These are phyloP conservation scores for Ephemerocybe angulata DNA, from an alignment of 768 basidiomycete genomes.

Conservation along the genomic window DNA sequence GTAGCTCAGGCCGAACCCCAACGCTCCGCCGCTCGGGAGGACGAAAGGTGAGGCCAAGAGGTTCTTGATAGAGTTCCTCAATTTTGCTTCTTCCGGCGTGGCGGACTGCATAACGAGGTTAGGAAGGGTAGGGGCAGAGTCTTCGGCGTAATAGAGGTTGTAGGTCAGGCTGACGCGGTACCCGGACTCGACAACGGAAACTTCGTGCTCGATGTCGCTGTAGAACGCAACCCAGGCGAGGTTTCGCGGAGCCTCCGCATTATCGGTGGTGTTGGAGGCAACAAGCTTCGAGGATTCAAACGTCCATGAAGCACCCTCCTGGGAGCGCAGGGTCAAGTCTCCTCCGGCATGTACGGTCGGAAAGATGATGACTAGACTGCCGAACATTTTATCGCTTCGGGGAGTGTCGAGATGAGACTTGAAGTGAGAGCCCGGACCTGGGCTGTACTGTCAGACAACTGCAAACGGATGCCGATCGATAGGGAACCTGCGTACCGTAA, in stretches of 20 bases:
- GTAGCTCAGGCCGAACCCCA: constrained; percentile 34
- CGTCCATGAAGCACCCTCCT: constrained; percentile 24
- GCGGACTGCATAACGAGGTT: no score
- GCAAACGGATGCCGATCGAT: neutral
- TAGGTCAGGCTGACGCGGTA: constrained; percentile 41
- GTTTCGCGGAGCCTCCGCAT: constrained; percentile 20
- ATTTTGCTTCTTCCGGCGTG: no score
- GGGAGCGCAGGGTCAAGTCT: constrained; percentile 33
- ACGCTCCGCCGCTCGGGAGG: constrained; percentile 28
- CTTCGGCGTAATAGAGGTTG: constrained; percentile 29
- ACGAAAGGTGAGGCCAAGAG: constrained; percentile 24
- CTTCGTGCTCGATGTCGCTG: constrained; percentile 42
- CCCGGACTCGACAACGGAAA: constrained; percentile 31
- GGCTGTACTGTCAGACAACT: neutral
- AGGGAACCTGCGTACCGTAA: constrained; percentile 24
- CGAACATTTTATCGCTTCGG: constrained; percentile 42
- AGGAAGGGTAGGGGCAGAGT: constrained; percentile 1
- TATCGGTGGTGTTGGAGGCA: neutral
- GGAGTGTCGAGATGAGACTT: constrained; percentile 50
- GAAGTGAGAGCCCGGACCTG: constrained; percentile 45
- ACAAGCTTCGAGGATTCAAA: constrained; percentile 33
- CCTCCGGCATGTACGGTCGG: constrained; percentile 47
- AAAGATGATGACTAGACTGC: constrained; percentile 49
- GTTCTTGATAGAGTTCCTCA: constrained; percentile 17
- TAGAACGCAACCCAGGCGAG: constrained; percentile 33